phyloP scores from a whole-genome alignment of 768 basidiomycete species.

The Leccinellum albellum region DNA sequence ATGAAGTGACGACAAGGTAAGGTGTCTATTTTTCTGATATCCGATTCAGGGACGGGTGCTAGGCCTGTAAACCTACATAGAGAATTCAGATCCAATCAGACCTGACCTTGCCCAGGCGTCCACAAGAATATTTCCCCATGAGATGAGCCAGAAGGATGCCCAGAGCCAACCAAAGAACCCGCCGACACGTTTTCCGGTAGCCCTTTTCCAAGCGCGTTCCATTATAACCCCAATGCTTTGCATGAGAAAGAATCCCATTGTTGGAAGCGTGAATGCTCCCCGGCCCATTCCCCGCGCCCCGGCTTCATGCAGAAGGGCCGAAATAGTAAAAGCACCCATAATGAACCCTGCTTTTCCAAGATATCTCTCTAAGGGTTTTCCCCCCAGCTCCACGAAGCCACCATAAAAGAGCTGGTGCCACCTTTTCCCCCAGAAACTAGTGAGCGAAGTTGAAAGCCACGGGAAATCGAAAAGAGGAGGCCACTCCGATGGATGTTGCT shows the following conservation, averaged over 20 bases:
- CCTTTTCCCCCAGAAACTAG: constrained; percentile 55
- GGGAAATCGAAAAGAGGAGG: constrained; percentile 61
- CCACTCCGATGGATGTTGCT: constrained; percentile 52
- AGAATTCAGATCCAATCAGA: constrained; percentile 15
- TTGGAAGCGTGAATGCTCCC: constrained; percentile 41
- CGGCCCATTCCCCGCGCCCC: constrained; percentile 57
- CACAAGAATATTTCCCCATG: constrained; percentile 46
- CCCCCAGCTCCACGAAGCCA: constrained; percentile 49
- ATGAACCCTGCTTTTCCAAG: constrained; percentile 49
- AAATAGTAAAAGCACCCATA: constrained; percentile 56
- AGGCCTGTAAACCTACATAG: constrained; percentile 16
- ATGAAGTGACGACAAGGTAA: too few species aligned
- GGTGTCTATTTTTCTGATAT: neutral
- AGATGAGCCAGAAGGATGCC: constrained; percentile 44
- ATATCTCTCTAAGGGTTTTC: constrained; percentile 37
- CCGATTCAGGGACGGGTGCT: constrained; percentile 9
- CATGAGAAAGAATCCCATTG: constrained; percentile 54
- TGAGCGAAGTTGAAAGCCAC: constrained; percentile 55
- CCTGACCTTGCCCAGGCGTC: constrained; percentile 37
- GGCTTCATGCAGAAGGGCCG: constrained; percentile 55
- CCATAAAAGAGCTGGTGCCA: constrained; percentile 72
- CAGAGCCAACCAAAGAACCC: constrained; percentile 53
- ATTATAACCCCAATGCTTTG: constrained; percentile 50
- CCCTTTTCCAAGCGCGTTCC: constrained; percentile 45
- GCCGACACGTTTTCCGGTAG: constrained; percentile 42